phyloP scores from a whole-genome alignment of 768 basidiomycete species.

The Mycena floridula region DNA sequence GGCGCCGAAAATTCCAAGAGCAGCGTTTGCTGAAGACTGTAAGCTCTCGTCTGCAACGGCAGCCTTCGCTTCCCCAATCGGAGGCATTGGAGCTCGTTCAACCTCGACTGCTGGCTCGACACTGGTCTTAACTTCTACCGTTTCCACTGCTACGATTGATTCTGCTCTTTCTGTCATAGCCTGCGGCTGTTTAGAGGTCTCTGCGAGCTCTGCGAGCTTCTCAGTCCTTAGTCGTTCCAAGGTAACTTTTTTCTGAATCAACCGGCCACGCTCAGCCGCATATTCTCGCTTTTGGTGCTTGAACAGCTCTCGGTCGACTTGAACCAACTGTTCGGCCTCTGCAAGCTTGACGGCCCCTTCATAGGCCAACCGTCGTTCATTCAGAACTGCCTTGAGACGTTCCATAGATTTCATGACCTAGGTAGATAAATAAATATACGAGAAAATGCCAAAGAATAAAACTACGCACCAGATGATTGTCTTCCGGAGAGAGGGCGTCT shows the following conservation, averaged over 20 bases:
- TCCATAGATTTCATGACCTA: conserved; percentile 95
- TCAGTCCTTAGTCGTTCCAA: conserved; percentile 11
- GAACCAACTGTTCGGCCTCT: conserved; percentile 26
- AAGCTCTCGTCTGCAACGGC: no score
- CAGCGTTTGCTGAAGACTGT: neutral
- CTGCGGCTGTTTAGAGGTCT: no score
- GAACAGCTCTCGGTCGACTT: conserved; percentile 20
- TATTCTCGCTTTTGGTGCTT: conserved; percentile 16
- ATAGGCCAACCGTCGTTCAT: conserved; percentile 84
- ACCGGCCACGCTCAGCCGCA: conserved; percentile 5
- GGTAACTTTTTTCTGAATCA: conserved; percentile 2
- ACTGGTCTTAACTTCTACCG: no score
- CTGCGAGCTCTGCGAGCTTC: no score
- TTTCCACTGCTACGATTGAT: no score
- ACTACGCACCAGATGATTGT: neutral
- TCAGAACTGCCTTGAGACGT: conserved; percentile 88
- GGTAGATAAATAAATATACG: conserved; percentile 21
- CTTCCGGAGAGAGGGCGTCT: neutral
- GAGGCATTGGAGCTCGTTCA: neutral
- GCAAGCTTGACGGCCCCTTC: conserved; percentile 54
- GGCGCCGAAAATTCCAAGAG: neutral
- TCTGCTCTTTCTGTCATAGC: no score
- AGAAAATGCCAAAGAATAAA: neutral
- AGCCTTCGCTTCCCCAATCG: neutral
- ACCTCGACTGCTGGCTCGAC: no score